Percentiles rank a stretch among this genome's conserved stretches.
Conservation (phyloP, 257 asterid genomes). For the Plantago major region DNA sequence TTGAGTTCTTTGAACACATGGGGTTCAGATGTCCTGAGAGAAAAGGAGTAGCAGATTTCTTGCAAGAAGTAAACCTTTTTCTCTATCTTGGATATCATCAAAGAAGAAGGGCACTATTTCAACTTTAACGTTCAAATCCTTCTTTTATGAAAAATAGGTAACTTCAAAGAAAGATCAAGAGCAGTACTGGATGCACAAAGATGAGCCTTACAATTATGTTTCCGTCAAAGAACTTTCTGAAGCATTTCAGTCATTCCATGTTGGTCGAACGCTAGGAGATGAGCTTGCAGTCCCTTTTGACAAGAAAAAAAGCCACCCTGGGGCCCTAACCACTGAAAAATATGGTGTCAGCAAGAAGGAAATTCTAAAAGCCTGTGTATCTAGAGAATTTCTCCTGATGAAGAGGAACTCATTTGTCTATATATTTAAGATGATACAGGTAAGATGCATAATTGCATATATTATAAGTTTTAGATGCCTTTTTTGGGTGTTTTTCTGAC, state of each 20-base stretch:
- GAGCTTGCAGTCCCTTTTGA: slow-evolving; percentile 68
- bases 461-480: background rate
- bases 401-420: slow-evolving; percentile 73
- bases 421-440: slow-evolving; percentile 63
- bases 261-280: slow-evolving; percentile 57
- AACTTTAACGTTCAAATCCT: background rate
- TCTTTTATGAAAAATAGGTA: slow-evolving; percentile 37
- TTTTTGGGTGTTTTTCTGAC: background rate
- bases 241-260: slow-evolving; percentile 67
- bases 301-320: slow-evolving; percentile 64
- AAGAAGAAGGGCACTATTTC: background rate
- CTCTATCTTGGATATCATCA: slow-evolving; percentile 5
- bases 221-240: slow-evolving; percentile 61
- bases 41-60: slow-evolving; percentile 88
- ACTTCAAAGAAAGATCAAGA: slow-evolving; percentile 87
- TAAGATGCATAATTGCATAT: slow-evolving; percentile 31
- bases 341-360: slow-evolving; percentile 74
- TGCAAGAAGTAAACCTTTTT: slow-evolving; percentile 66
- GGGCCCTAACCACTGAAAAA: slow-evolving; percentile 49
- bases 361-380: slow-evolving; percentile 58
- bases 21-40: slow-evolving; percentile 87
- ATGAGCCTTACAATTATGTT: slow-evolving; percentile 48
- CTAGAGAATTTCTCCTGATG: slow-evolving; percentile 64
- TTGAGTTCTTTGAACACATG: slow-evolving; percentile 68
- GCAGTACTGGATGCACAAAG: slow-evolving; percentile 67